Percentiles rank a stretch among this genome's conserved stretches.
Evolutionary conservation across 441 rosid species (phyloP).

Genomic region (Mallotus repandus): DNA sequence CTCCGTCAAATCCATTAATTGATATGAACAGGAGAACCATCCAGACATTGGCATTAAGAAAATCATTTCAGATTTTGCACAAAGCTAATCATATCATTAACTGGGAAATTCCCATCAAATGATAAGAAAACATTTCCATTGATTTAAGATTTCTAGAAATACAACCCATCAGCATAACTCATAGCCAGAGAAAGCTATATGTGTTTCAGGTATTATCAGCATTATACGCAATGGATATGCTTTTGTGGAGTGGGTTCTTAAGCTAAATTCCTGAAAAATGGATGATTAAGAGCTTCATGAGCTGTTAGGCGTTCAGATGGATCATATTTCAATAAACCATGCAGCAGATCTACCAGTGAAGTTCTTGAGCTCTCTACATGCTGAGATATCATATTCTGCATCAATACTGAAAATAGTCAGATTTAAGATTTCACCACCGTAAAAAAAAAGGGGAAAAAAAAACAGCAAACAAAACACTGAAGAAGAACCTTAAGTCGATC

Average conservation of each 20-base stretch:
- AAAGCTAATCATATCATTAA: neutral
- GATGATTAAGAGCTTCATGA: conserved; percentile 59
- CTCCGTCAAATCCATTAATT: neutral
- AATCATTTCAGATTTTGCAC: neutral
- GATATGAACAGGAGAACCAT: neutral
- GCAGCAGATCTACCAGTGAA: conserved; percentile 47
- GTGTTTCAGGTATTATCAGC: neutral
- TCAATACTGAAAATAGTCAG: neutral
- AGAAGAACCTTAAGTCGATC: conserved; percentile 56
- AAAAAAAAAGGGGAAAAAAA: neutral
- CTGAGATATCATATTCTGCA: conserved; percentile 57
- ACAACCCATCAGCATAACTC: conserved; percentile 16
- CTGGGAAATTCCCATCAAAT: neutral
- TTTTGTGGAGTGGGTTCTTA: conserved; percentile 13
- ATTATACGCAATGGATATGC: neutral
- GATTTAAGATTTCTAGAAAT: conserved; percentile 7
- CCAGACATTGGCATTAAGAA: neutral
- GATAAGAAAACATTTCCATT: neutral
- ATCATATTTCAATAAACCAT: conserved; percentile 56
- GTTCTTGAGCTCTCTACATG: conserved; percentile 44
- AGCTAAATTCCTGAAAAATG: conserved; percentile 48
- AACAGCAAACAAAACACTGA: neutral
- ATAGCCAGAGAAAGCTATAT: conserved; percentile 13
- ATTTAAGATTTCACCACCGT: neutral
- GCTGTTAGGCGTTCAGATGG: conserved; percentile 78